Evolutionary conservation across 176 grass and related monocot genomes (phyloP), one percentile per base, ranked within the genome.

Genomic region (Oryza rufipogon): DNA sequence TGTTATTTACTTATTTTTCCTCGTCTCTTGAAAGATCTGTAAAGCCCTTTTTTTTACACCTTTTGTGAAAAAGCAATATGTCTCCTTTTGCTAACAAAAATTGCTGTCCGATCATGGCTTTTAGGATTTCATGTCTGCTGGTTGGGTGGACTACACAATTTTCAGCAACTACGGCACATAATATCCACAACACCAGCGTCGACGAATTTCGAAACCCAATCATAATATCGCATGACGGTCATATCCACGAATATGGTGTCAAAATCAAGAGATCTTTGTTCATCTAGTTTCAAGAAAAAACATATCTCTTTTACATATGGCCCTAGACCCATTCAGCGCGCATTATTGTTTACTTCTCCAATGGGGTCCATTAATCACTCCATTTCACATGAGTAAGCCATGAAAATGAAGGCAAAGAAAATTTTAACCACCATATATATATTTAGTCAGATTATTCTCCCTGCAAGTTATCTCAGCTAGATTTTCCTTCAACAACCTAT

Each of bases 41-140:
- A 10, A 44, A 19, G 38, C n/a, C 13, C 30, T 2, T 32, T 60
- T 14, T 58, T 9, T 17, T 52, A 2, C 11, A 41, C 17, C 52
- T 9, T 58, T n/a, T 58, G 16, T 1, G 1, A 14, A 16, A 58
- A 80, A 80, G 5, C 9, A 4, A 49, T 49, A 64, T 44, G 10
- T 3, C n/a, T 0, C 67, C 77, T 49, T 79, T 79, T 68, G 42
- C 7, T 49, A 39, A 15, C 63, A 66, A 48, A 32, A 44, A 23
- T 79, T 48, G 23, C 41, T 79, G 5, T 79, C 63, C 0, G 4
- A 30, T 8, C 14, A 20, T 34, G 45, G 6, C 45, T 80, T 80
- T 80, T 36, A 23, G 45, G 11, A 26, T 10, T 68, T 45, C 14
- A 2, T 80, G 78, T 80, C 65, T 51, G 65, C 65, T 30, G 65